Evolutionary conservation across 192 early-diverging fungal genomes (phyloP).

Genomic region (Powellomyces hirtus): DNA sequence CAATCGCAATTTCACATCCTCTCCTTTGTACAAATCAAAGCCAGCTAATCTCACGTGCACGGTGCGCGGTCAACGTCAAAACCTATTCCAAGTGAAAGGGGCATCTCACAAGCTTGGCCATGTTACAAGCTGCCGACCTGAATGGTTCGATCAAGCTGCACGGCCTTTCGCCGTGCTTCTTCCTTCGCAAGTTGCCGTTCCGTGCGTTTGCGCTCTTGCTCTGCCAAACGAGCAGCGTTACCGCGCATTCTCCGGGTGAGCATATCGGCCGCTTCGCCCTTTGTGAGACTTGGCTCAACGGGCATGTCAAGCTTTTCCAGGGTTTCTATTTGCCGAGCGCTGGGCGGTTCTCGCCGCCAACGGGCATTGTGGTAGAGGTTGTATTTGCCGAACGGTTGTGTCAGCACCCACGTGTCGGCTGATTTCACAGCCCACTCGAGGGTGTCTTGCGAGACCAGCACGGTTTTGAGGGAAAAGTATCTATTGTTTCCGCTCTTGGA

Average conservation of each 20-base stretch:
- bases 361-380: constrained; percentile 48
- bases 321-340: constrained; percentile 45
- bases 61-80: too few relatives aligned
- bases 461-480: background rate
- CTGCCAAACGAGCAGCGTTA: too few relatives aligned
- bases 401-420: constrained; percentile 61
- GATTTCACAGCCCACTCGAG: constrained; percentile 58
- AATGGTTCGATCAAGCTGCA: too few relatives aligned
- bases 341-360: constrained; percentile 57
- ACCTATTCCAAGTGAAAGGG: too few relatives aligned
- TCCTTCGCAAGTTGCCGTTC: too few relatives aligned
- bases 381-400: constrained; percentile 3
- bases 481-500: background rate
- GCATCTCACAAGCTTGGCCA: too few relatives aligned
- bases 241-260: constrained; percentile 59
- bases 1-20: too few relatives aligned
- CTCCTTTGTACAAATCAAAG: too few relatives aligned
- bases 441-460: constrained; percentile 43
- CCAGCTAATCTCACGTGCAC: too few relatives aligned
- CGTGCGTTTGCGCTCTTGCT: too few relatives aligned
- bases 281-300: constrained; percentile 21
- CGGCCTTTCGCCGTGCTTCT: too few relatives aligned
- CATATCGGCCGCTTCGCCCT: constrained; percentile 72
- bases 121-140: too few relatives aligned
- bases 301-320: constrained; percentile 29